These are phyloP conservation scores for Pythium grandisporangium DNA, from an alignment of 352 stramenopile species.

Conservation along the genomic window DNA sequence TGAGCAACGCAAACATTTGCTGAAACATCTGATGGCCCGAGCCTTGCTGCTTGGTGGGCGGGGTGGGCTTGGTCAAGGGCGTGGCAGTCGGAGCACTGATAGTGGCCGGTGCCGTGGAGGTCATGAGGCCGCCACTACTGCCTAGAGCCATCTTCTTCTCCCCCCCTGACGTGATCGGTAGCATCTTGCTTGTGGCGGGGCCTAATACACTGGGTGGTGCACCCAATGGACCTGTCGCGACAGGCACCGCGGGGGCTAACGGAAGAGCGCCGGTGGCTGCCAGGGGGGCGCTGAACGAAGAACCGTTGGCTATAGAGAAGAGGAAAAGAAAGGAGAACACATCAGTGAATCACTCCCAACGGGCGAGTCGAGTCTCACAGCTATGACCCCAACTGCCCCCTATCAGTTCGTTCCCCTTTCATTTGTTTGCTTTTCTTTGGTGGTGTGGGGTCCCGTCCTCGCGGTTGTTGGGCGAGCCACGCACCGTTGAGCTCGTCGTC, in stretches of 20 bases:
- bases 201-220: slow-evolving; percentile 4
- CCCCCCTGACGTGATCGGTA: too few relatives aligned
- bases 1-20: slow-evolving; percentile 79
- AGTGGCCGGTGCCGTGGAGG: slow-evolving; percentile 8
- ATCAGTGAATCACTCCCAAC: background rate
- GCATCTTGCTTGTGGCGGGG: background rate
- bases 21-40: slow-evolving; percentile 81
- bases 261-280: slow-evolving; percentile 7
- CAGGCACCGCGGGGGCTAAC: slow-evolving; percentile 4
- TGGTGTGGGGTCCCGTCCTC: background rate
- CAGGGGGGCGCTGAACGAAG: slow-evolving; percentile 18
- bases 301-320: too few relatives aligned
- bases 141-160: too few relatives aligned
- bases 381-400: too few relatives aligned
- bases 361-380: background rate
- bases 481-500: slow-evolving; percentile 63
- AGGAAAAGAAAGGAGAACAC: too few relatives aligned
- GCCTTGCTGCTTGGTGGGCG: slow-evolving; percentile 31
- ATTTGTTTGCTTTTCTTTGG: too few relatives aligned
- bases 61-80: background rate
- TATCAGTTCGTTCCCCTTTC: too few relatives aligned
- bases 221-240: slow-evolving; percentile 5
- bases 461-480: slow-evolving; percentile 6
- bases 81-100: slow-evolving; percentile 10
- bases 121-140: too few relatives aligned